Evolutionary conservation across 768 basidiomycete species (phyloP), one percentile per base, ranked within the genome.

Genomic region (Phanerochaete carnosa): DNA sequence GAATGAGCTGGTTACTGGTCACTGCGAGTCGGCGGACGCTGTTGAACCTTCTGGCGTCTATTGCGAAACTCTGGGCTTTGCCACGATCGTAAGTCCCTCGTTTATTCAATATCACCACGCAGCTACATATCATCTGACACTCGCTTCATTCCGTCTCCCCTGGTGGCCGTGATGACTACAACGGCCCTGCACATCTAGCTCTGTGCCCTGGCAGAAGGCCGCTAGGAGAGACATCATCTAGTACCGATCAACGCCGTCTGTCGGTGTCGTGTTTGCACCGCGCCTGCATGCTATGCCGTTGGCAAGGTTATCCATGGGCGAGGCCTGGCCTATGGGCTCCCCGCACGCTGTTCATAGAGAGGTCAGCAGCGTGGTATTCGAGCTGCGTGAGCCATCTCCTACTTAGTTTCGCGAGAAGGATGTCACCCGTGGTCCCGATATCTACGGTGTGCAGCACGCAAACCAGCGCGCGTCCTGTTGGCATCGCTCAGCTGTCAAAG

Each of bases 21-120:
- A 55, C 35, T 55, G 54, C 54, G 37, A 55, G 54, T 37, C 54
- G 54, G 54, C 54, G 54, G 32, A 55, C 54, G 54, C 54, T 55
- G 54, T 55, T 55, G 22, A 55, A 55, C 54, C 23, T 39, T 35
- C 29, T 33, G 54, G 54, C 54, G 54, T 43, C 54, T 55, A 55
- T 52, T 32, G 29, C 30, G 51, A 43, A 8, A 43, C 39, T 19
- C 39, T 43, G 39, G 19, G 39, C 39, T 43, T 43, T 43, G 39
- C 39, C 39, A 43, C 39, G 39, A 43, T 43, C 39, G 39, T 19
- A 19, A 43, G 8, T 4, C 19, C 39, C 8, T 43, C 19, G 39
- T 19, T 19, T 43, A 8, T 19, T 19, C 19, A 19, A 12, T 43
- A 43, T 43, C 39, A 43, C 39, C 39, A 43, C 19, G 8, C 39